Percentiles rank a stretch among this genome's conserved stretches.
phyloP scores from a whole-genome alignment of 331 rosid species.

The Spiraea crenata region DNA sequence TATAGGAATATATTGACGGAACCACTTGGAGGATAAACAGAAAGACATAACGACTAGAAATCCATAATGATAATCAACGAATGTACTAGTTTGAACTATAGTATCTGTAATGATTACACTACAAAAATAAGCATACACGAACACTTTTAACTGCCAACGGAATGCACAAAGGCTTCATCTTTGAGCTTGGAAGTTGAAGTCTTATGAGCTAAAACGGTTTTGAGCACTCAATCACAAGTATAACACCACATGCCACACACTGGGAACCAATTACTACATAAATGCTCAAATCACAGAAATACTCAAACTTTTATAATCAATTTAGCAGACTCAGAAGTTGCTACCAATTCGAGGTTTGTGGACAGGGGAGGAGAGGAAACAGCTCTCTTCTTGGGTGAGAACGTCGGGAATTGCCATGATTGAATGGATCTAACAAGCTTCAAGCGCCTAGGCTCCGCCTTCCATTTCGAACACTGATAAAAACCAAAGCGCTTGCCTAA shows the following conservation, averaged over 20 bases:
- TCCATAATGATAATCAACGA: background rate
- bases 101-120: background rate
- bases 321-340: background rate
- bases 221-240: background rate
- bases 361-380: too few species aligned
- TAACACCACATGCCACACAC: background rate
- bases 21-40: background rate
- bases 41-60: background rate
- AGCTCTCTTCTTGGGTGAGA: too few species aligned
- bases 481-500: too few species aligned
- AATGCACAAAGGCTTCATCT: background rate
- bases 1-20: background rate
- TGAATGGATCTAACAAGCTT: too few species aligned
- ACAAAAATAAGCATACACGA: background rate
- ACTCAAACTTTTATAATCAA: background rate
- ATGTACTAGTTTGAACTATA: background rate
- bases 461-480: too few species aligned
- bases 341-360: too few species aligned
- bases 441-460: too few species aligned
- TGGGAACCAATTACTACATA: background rate
- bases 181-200: background rate
- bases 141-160: background rate
- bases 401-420: too few species aligned
- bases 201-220: background rate
- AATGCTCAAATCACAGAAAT: background rate